These are phyloP conservation scores for Pseudofabraea citricarpa DNA, from an alignment of 2,329 filamentous ascomycete genomes.

Conservation along the genomic window DNA sequence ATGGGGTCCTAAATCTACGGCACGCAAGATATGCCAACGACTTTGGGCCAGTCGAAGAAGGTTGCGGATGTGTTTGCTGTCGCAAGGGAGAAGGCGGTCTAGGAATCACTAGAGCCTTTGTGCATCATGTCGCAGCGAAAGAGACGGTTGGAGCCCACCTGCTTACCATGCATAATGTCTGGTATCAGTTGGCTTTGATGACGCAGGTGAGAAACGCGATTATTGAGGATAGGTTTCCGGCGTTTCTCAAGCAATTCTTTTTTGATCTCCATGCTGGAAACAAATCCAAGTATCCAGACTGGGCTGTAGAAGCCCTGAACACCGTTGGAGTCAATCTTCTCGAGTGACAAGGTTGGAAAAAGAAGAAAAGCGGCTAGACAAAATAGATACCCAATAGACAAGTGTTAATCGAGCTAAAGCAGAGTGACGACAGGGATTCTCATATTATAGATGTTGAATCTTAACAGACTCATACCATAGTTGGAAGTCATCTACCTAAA, in stretches of 20 bases:
- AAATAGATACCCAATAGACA: conserved; percentile 14
- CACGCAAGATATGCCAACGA: conserved; percentile 72
- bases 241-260: conserved; percentile 77
- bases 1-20: conserved; percentile 80
- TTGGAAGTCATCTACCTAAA: no score
- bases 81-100: conserved; percentile 63
- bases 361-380: no score
- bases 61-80: conserved; percentile 78
- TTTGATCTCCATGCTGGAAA: conserved; percentile 59
- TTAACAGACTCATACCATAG: no score
- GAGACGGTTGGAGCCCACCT: conserved; percentile 86
- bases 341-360: conserved; percentile 8
- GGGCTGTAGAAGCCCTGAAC: conserved; percentile 76
- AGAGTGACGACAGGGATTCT: neutral
- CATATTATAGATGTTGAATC: neutral
- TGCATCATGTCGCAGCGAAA: conserved; percentile 88
- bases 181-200: conserved; percentile 88
- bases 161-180: conserved; percentile 92
- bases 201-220: conserved; percentile 68
- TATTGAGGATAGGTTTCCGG: conserved; percentile 74
- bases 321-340: conserved; percentile 76
- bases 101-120: conserved; percentile 80
- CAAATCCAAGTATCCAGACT: conserved; percentile 65
- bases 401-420: neutral
- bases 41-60: conserved; percentile 78